Evolutionary conservation across 2,329 filamentous ascomycete genomes (phyloP).

Genomic region (Stemphylium beticola): DNA sequence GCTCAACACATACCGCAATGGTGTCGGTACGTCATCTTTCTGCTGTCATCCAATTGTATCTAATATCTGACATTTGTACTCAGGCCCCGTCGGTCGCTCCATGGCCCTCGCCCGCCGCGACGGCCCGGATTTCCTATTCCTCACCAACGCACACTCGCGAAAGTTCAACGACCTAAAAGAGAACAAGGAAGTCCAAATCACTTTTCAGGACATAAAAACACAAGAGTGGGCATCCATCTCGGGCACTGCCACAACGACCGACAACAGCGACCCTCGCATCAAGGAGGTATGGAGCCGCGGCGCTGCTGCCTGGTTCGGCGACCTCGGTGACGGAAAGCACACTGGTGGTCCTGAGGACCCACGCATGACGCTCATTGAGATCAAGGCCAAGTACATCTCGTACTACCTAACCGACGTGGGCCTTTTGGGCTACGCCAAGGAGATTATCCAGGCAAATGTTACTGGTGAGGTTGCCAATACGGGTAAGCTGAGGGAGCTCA

Average conservation of each 20-base stretch:
- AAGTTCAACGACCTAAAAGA: conserved; percentile 56
- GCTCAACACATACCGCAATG: conserved; percentile 51
- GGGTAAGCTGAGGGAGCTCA: conserved; percentile 54
- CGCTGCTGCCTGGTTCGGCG: conserved; percentile 57
- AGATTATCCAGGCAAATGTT: conserved; percentile 47
- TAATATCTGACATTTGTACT: conserved; percentile 5
- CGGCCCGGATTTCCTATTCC: conserved; percentile 60
- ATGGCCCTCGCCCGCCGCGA: conserved; percentile 63
- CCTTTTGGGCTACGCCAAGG: conserved; percentile 48
- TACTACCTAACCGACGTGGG: conserved; percentile 50
- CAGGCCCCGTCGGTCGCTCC: conserved; percentile 53
- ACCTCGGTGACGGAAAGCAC: conserved; percentile 58
- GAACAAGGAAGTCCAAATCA: conserved; percentile 53
- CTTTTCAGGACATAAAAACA: conserved; percentile 55
- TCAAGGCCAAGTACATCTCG: conserved; percentile 49
- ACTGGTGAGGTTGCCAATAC: conserved; percentile 51
- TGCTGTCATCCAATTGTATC: neutral
- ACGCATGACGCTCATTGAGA: conserved; percentile 52
- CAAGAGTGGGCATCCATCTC: conserved; percentile 58
- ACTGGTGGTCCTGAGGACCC: conserved; percentile 55
- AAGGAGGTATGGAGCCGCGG: conserved; percentile 53
- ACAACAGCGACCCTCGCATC: conserved; percentile 56
- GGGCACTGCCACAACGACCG: conserved; percentile 50
- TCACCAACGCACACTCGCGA: conserved; percentile 55
- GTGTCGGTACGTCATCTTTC: conserved; percentile 41